Evolutionary conservation across 2,329 filamentous ascomycete genomes (phyloP).

Genomic region (Fusarium sp.): DNA sequence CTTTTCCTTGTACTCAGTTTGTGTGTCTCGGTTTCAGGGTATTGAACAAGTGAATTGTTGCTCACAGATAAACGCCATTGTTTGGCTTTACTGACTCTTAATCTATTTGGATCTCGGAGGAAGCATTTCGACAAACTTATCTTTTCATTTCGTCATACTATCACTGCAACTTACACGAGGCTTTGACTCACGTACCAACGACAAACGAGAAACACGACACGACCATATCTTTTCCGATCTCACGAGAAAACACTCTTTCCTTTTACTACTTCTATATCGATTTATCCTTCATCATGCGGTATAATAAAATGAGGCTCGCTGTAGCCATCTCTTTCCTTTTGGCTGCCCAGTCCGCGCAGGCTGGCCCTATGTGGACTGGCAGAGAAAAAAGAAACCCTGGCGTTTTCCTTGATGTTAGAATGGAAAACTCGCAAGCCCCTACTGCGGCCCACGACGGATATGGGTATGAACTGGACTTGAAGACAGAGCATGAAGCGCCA

Average conservation of each 20-base stretch:
- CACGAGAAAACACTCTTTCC: conserved; percentile 8
- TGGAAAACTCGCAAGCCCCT: conserved; percentile 24
- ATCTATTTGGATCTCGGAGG: conserved; percentile 16
- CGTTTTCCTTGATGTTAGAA: conserved; percentile 28
- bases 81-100: conserved; percentile 22
- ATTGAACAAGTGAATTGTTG: conserved; percentile 29
- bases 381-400: conserved; percentile 40
- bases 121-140: conserved; percentile 14
- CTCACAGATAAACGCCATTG: neutral
- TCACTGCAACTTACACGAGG: conserved; percentile 19
- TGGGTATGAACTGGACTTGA: conserved; percentile 21
- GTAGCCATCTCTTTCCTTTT: conserved; percentile 46
- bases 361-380: conserved; percentile 51
- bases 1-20: conserved; percentile 20
- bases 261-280: conserved; percentile 1
- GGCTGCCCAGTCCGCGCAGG: conserved; percentile 46
- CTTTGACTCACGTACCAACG: conserved; percentile 21
- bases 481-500: neutral
- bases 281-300: conserved; percentile 37
- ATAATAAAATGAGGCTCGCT: conserved; percentile 29
- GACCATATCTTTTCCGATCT: conserved; percentile 15
- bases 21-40: conserved; percentile 12
- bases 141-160: conserved; percentile 7
- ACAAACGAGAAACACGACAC: conserved; percentile 20
- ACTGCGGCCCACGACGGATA: conserved; percentile 34